Evolutionary conservation across 441 rosid species (phyloP).

Genomic region (Pelargonium australe): DNA sequence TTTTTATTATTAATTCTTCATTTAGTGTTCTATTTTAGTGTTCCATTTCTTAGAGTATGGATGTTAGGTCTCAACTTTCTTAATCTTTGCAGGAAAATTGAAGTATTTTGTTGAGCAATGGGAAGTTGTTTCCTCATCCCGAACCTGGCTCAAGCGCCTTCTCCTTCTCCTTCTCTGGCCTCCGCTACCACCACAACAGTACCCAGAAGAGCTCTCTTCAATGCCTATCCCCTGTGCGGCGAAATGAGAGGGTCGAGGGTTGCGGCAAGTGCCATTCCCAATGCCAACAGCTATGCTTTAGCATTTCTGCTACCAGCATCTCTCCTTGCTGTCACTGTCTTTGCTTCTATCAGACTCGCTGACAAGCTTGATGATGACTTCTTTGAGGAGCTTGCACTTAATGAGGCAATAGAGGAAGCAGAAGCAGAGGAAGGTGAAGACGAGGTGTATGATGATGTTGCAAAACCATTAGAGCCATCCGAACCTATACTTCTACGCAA

Average conservation of each 20-base stretch:
- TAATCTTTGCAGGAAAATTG: too few species aligned
- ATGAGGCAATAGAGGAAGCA: background rate
- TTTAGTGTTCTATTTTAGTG: too few species aligned
- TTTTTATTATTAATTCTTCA: too few species aligned
- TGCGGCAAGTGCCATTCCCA: constrained; percentile 61
- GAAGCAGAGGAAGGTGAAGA: background rate
- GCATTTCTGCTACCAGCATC: constrained; percentile 65
- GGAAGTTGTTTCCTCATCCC: too few species aligned
- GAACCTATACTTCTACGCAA: background rate
- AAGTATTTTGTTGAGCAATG: too few species aligned
- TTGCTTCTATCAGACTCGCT: constrained; percentile 57
- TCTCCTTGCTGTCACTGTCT: constrained; percentile 57
- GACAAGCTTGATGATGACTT: constrained; percentile 64
- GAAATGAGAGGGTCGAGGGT: constrained; percentile 17
- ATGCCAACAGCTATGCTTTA: constrained; percentile 45
- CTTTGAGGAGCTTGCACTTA: constrained; percentile 36
- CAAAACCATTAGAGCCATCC: background rate
- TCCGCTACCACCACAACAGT: too few species aligned
- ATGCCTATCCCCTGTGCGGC: background rate
- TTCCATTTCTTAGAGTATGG: too few species aligned
- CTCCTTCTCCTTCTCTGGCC: too few species aligned
- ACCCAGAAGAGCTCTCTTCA: too few species aligned
- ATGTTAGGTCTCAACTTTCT: too few species aligned
- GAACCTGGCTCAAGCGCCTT: too few species aligned
- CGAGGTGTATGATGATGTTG: background rate